These are phyloP conservation scores for Irpex rosettiformis DNA, from an alignment of 1,284 basidiomycete species.

Conservation along the genomic window DNA sequence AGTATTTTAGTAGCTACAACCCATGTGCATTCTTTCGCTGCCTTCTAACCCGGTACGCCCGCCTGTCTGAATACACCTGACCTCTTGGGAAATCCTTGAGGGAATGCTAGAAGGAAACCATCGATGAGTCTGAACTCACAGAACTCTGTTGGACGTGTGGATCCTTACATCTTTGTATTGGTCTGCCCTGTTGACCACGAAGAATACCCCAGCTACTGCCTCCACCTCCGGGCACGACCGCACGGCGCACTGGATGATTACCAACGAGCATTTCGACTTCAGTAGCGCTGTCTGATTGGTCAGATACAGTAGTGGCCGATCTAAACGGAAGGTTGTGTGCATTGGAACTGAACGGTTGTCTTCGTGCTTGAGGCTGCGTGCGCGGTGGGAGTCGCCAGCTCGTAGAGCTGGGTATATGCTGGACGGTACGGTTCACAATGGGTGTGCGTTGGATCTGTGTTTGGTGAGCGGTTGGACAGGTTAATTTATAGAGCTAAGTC, in stretches of 20 bases:
- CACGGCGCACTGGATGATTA: slow-evolving; percentile 15
- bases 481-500: not conserved
- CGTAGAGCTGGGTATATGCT: slow-evolving; percentile 12
- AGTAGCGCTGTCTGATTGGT: slow-evolving; percentile 61
- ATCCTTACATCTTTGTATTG: not conserved
- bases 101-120: slow-evolving; percentile 13
- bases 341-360: slow-evolving; percentile 42
- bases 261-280: slow-evolving; percentile 66
- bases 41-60: not conserved
- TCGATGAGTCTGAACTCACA: not conserved
- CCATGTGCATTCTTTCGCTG: not conserved
- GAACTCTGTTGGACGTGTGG: not conserved
- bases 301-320: slow-evolving; percentile 43
- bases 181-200: not conserved
- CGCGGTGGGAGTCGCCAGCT: slow-evolving; percentile 24
- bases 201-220: not conserved
- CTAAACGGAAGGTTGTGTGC: slow-evolving; percentile 37
- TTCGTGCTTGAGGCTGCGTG: slow-evolving; percentile 14
- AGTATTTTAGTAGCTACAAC: not conserved
- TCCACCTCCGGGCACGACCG: slow-evolving; percentile 9
- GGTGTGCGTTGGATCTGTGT: slow-evolving; percentile 71
- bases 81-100: slow-evolving; percentile 13
- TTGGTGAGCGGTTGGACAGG: not conserved
- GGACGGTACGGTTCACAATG: slow-evolving; percentile 46
- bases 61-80: slow-evolving; percentile 14